Evolutionary conservation across 2,329 filamentous ascomycete species (phyloP), one percentile per base, ranked within the genome.

Genomic region (Colletotrichum tropicicola): DNA sequence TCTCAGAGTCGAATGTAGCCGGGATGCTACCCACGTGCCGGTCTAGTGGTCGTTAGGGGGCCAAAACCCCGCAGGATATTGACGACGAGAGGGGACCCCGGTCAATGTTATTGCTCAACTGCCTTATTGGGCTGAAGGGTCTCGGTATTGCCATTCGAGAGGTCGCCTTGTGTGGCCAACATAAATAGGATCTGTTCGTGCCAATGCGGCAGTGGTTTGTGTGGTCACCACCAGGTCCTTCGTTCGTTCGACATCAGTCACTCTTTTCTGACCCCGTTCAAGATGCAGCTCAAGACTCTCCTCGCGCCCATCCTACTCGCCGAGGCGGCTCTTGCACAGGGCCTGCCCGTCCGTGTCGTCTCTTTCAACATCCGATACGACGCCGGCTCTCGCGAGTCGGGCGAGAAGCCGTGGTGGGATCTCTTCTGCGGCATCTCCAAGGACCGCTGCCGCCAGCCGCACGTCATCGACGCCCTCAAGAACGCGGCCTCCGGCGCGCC

Each of bases 361-460:
- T 86, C 87, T 9, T 86, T 89, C 77, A 92, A 92, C 73, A 86
- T 92, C 65, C 86, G 90, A 37, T 91, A 89, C 72, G 90, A 88
- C 19, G 87, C 86, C 3, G 69, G 74, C 1, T 73, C 70, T 0
- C 87, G 82, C 0, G 82, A 83, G 45, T 74, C 75, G 9, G 83
- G 84, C 62, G 90, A 92, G 75, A 80, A 85, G 64, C 83, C 79
- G 6, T 92, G 90, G 90, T 65, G 75, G 6, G 75, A 84, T 10
- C 10, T 66, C 28, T 45, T 68, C 23, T 68, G 65, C 43, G 39
- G 15, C 2, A 49, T 58, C 23, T 53, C 48, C 15, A 44, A 56
- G 35, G 27, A 28, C 15, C 86, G 90, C 12, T 79, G 82, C 56
- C 79, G 83, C 4, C 73, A 75, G 45, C 83, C 85, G 4, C 81